phyloP scores from a whole-genome alignment of 2,329 filamentous ascomycete species.

The Penicillium sp. region DNA sequence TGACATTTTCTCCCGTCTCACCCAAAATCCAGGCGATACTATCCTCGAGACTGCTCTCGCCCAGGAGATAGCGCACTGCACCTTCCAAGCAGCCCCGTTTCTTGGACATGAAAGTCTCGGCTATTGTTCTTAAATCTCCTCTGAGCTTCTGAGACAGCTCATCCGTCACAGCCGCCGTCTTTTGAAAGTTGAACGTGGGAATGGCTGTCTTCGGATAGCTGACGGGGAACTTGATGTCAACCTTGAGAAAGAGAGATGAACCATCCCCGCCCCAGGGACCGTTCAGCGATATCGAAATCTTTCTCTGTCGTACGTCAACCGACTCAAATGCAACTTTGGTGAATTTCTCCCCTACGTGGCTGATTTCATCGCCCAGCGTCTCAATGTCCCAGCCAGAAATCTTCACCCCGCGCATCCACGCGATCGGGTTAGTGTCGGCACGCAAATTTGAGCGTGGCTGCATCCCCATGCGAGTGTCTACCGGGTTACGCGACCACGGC shows the following conservation, averaged over 20 bases:
- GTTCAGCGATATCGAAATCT: slow-evolving; percentile 52
- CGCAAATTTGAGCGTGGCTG: slow-evolving; percentile 44
- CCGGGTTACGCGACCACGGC: slow-evolving; percentile 41
- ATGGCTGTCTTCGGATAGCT: slow-evolving; percentile 50
- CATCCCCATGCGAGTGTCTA: slow-evolving; percentile 44
- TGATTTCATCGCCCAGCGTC: slow-evolving; percentile 56
- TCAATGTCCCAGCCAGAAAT: slow-evolving; percentile 51
- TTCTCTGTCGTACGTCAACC: slow-evolving; percentile 50
- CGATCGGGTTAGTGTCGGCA: slow-evolving; percentile 53
- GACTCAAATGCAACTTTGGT: slow-evolving; percentile 56
- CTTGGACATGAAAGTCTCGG: slow-evolving; percentile 48
- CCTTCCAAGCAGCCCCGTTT: slow-evolving; percentile 56
- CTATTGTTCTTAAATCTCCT: slow-evolving; percentile 50
- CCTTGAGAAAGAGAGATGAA: slow-evolving; percentile 50
- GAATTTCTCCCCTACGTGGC: slow-evolving; percentile 55
- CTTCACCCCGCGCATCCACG: slow-evolving; percentile 61
- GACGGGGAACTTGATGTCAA: slow-evolving; percentile 53
- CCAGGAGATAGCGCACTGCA: slow-evolving; percentile 55
- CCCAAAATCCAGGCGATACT: slow-evolving; percentile 49
- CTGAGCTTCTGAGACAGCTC: slow-evolving; percentile 46
- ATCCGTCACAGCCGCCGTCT: slow-evolving; percentile 51
- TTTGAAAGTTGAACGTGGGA: slow-evolving; percentile 51
- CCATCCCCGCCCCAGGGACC: slow-evolving; percentile 54
- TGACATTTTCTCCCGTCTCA: slow-evolving; percentile 50
- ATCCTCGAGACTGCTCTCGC: slow-evolving; percentile 54